Evolutionary conservation across 352 stramenopile genomes (phyloP), one percentile per base, ranked within the genome.

Genomic region (Phytophthora pini): DNA sequence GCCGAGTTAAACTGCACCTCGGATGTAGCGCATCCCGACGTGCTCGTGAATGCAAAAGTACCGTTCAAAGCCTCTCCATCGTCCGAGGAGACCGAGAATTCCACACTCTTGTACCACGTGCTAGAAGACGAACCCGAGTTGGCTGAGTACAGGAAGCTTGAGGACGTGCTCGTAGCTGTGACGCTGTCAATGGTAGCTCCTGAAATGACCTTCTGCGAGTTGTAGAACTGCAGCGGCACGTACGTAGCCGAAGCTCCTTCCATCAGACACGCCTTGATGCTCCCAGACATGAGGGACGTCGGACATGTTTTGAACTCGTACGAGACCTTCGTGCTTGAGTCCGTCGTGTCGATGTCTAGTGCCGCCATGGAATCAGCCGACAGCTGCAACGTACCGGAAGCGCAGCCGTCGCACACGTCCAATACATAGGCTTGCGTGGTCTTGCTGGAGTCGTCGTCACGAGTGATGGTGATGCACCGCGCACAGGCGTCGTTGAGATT

Each of bases 211-310:
- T 90, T 90, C 56, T 90, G 76, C 51, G 84, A 80, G 74, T 94
- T 93, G 69, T 80, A 91, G 41, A 94, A 88, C 74, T 95, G 85
- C 45, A 95, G 68, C 38, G 87, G 87, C 40, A 94, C 82, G 75
- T 95, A 95, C 34, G 86, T 79, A 34, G 78, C 77, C 20, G 83
- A 92, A 24, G 81, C 82, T 36, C 87, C 87, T 53, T 95, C 87
- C 85, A 94, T 94, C 5, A 93, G 62, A 60, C 87, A 95, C 40
- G 85, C 87, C 59, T 87, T 86, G 27, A 95, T 82, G 57, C 89
- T 77, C 9, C 87, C 87, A n/a, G 79, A 68, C 53, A 90, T 63
- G 41, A 92, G 76, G 15, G 70, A 66, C 29, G 69, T 51, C 3
- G 87, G 84, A 56, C 87, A 95, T 44, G 58, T 79, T 11, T 79